Percentiles rank a stretch among this genome's conserved stretches.
phyloP scores from a whole-genome alignment of 202 grass and related monocot species.

The Saccharum hybrid region DNA sequence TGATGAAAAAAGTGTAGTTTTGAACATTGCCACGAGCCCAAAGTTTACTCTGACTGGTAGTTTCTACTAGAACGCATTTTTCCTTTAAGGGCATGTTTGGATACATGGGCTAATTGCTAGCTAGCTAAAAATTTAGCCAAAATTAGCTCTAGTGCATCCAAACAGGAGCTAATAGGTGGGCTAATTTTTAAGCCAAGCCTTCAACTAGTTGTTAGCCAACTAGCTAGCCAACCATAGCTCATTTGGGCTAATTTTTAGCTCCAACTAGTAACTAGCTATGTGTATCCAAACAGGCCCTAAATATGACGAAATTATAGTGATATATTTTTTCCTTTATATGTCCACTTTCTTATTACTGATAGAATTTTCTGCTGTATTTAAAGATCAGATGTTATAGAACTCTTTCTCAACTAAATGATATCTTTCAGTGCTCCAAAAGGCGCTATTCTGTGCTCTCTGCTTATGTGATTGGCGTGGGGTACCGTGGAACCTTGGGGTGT shows the following conservation, averaged over 20 bases:
- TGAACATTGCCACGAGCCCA: not conserved
- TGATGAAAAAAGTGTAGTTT: not conserved
- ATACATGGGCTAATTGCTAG: no score
- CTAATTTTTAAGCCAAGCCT: no score
- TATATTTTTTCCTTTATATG: not conserved
- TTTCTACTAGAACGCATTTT: not conserved
- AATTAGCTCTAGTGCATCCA: no score
- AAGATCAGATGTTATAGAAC: not conserved
- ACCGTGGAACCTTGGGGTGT: no score
- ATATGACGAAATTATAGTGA: no score
- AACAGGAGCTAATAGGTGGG: no score
- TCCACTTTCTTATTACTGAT: not conserved
- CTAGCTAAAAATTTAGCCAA: no score
- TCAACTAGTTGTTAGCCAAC: no score
- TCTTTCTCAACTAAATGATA: not conserved
- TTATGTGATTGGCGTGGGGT: not conserved
- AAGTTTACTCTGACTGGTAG: not conserved
- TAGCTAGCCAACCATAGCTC: no score
- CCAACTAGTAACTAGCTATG: no score
- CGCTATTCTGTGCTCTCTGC: not conserved
- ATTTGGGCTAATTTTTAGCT: no score
- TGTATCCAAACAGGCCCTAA: no score
- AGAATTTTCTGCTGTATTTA: not conserved
- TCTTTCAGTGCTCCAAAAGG: not conserved
- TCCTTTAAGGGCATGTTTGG: not conserved